Conservation (phyloP, 1,284 basidiomycete genomes). For the Papiliotrema terrestris region DNA sequence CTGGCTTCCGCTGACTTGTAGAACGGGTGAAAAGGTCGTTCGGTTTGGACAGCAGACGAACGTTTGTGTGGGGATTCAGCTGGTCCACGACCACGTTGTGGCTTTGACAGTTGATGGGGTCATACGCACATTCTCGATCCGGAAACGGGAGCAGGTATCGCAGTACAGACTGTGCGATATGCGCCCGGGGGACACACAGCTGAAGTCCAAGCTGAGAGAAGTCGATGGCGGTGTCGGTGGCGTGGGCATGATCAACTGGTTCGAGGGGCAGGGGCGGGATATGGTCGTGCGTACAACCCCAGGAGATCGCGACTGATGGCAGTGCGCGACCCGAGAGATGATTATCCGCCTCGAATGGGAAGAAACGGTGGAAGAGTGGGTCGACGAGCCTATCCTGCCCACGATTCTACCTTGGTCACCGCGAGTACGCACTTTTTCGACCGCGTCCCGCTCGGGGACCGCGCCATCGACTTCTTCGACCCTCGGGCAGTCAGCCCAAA, state of each 20-base stretch:
- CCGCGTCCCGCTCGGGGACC: background rate
- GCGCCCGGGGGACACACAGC: background rate
- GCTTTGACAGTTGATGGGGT: constrained; percentile 89
- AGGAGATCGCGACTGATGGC: constrained; percentile 1
- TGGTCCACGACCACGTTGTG: constrained; percentile 68
- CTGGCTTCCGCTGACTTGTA: too few species aligned
- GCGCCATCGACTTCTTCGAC: too few species aligned
- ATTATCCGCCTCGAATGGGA: constrained; percentile 85
- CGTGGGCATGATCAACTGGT: constrained; percentile 59
- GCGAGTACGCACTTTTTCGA: background rate
- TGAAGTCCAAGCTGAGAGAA: constrained; percentile 60
- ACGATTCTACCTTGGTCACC: background rate
- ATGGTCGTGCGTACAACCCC: constrained; percentile 69
- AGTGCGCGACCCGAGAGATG: constrained; percentile 84
- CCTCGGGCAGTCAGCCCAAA: background rate
- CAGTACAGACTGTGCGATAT: constrained; percentile 82
- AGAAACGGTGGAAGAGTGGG: constrained; percentile 46
- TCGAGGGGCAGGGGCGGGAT: constrained; percentile 81
- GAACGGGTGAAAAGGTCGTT: constrained; percentile 72
- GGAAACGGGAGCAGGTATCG: constrained; percentile 82
- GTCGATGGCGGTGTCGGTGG: constrained; percentile 60
- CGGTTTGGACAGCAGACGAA: constrained; percentile 91
- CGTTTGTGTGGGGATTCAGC: constrained; percentile 82
- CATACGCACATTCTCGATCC: constrained; percentile 83
- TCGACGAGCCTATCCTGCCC: background rate